Evolutionary conservation across 1,284 basidiomycete genomes (phyloP), one percentile per base, ranked within the genome.

Genomic region (Phellinidium pouzarii): DNA sequence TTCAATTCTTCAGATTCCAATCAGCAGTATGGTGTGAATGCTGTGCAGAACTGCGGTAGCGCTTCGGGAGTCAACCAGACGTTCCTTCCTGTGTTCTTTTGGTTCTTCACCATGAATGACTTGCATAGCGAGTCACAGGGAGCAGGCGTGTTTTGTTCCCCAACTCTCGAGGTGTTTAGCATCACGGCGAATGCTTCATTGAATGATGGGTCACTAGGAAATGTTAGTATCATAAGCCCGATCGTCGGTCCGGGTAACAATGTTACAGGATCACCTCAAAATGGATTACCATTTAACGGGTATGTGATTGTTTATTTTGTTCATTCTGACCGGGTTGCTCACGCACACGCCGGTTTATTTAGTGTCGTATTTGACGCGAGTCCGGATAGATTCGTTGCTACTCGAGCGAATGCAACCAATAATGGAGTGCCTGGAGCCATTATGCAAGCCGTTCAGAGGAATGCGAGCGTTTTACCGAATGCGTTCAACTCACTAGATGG

Each of bases 21-120:
- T 2, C 63, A 69, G 50, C 79, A 80, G 62, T 80, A 74, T 59
- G 75, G 71, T 50, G 78, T 78, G 3, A 54, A 62, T 20, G 63
- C 66, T 19, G 71, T 71, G 1, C 58, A 67, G 4, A 73, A 70
- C 58, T 73, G 72, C 38, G 67, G 67, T 1, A 12, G 63, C 11
- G 55, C n/a, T n/a, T n/a, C 64, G 6, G 54, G 50, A 7, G 42
- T 66, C 14, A 65, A 74, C 38, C 54, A 69, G n/a, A 56, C 67
- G 17, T 75, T 78, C 52, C 71, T 69, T 41, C 79, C 81, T 1
- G 77, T 84, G 34, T 74, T 83, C 68, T 85, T 84, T 58, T 84
- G 82, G 82, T 83, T 65, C 50, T 74, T 65, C 70, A 69, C 49
- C 60, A 60, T 36, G 22, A 56, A 17, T 20, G 56, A 27, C 17